phyloP scores from a whole-genome alignment of 345 rosid species.

The Cochlearia excelsa region DNA sequence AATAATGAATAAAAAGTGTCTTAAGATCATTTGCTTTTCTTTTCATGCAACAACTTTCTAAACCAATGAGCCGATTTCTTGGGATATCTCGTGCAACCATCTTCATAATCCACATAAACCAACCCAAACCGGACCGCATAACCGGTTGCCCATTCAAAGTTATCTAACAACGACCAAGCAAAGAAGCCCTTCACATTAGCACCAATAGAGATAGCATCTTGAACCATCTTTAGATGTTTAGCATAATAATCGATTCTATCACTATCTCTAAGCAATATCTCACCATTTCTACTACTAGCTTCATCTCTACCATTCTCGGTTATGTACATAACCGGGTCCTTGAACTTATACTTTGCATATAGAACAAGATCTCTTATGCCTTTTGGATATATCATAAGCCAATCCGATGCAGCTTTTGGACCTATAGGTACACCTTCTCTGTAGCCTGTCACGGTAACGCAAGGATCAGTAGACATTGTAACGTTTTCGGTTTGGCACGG shows the following conservation, averaged over 20 bases:
- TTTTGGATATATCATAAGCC: conserved; percentile 53
- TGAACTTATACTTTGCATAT: conserved; percentile 44
- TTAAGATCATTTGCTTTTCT: not conserved
- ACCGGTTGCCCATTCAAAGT: conserved; percentile 43
- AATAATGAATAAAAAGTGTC: no score
- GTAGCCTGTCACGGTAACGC: conserved; percentile 33
- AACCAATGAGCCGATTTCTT: conserved; percentile 20
- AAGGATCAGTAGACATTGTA: conserved; percentile 43
- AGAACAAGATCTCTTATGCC: conserved; percentile 47
- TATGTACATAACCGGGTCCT: conserved; percentile 45
- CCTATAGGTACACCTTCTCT: conserved; percentile 47
- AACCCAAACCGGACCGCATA: conserved; percentile 41
- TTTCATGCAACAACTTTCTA: conserved; percentile 18
- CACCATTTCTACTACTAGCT: conserved; percentile 4
- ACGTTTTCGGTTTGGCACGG: conserved; percentile 22
- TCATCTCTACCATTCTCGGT: conserved; percentile 61
- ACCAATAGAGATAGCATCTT: conserved; percentile 41
- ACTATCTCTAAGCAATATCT: conserved; percentile 25
- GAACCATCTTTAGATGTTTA: conserved; percentile 38
- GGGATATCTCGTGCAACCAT: conserved; percentile 31
- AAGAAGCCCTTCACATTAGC: conserved; percentile 43
- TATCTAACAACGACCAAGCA: not conserved
- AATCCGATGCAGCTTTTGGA: conserved; percentile 41
- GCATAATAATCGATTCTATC: conserved; percentile 35
- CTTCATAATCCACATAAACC: conserved; percentile 39